Evolutionary conservation across 768 basidiomycete species (phyloP), one percentile per base, ranked within the genome.

Genomic region (Agrocybe pediades): DNA sequence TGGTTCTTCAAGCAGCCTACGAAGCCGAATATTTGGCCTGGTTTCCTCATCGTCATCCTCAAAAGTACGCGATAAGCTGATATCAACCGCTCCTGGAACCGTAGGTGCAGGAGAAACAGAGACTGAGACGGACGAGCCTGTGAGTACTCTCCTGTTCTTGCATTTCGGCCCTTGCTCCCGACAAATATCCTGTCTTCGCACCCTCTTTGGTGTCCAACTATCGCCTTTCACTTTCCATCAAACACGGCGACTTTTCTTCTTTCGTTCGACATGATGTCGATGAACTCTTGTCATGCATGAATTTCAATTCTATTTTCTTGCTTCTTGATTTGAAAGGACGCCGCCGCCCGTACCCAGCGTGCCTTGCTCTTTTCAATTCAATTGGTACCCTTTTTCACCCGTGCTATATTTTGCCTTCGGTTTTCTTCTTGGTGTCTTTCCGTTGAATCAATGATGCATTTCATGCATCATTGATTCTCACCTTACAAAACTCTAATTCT

Each of bases 71-170:
- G 65, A 73, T 46, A 82, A 77, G 62, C 68, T 67, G 27, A 88
- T 90, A 61, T 86, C 81, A n/a, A 90, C 88, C 0, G 74, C 81
- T 0, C 82, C 80, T 16, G 86, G 79, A 2, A 73, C 73, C 50
- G 62, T 72, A 36, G 84, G 88, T 56, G 87, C 86, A 23, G 87
- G 87, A 6, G 88, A 90, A 70, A 90, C 89, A 0, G 88, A 91
- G 64, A 90, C 89, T 0, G 89, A 91, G 64, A 76, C 81, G 11
- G 88, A 90, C 60, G 88, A 90, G 62, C 84, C 84, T 29, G 88
- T 90, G 64, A 73, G 87, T 71, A 15, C n/a, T 29, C 20, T 40
- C 9, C 39, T 30, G n/a, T 9, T 26, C 27, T 21, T 11, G 30
- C 9, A 47, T 46, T 41, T 20, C 41, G 23, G 25, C 48, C 21